These are phyloP conservation scores for Cochlearia excelsa DNA, from an alignment of 345 rosid genomes.

Conservation along the genomic window DNA sequence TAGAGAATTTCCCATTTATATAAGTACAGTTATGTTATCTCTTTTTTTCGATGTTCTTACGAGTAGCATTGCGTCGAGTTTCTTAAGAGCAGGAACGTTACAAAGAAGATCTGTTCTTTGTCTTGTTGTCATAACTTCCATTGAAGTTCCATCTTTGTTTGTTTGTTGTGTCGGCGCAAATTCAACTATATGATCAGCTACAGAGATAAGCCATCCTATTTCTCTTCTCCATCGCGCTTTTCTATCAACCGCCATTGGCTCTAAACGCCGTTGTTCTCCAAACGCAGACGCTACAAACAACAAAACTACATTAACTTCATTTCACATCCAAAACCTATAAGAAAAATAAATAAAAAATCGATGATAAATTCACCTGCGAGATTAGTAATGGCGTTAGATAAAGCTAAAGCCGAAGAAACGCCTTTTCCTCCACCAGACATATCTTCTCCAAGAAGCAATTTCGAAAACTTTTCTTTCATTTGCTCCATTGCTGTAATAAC, in stretches of 20 bases:
- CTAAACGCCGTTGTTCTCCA: conserved; percentile 49
- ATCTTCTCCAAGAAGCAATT: conserved; percentile 64
- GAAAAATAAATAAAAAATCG: no score
- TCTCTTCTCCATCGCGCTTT: conserved; percentile 63
- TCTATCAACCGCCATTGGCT: conserved; percentile 61
- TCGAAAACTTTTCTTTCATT: conserved; percentile 58
- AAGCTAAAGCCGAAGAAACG: conserved; percentile 72
- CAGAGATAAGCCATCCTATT: conserved; percentile 67
- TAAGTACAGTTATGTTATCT: no score
- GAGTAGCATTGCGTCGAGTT: conserved; percentile 84
- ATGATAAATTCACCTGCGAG: conserved; percentile 37
- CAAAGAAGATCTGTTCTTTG: conserved; percentile 82
- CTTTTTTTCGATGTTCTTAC: conserved; percentile 45
- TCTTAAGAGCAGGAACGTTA: conserved; percentile 91
- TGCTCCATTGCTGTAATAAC: conserved; percentile 46
- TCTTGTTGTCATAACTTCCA: conserved; percentile 81
- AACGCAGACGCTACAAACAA: conserved; percentile 41
- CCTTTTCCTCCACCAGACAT: conserved; percentile 69
- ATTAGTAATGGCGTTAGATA: conserved; percentile 54
- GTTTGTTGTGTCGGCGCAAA: conserved; percentile 63
- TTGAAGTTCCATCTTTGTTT: conserved; percentile 49
- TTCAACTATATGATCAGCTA: conserved; percentile 67
- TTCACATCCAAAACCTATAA: not conserved
- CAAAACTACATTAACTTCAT: not conserved
- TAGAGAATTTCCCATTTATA: no score